Evolutionary conservation across 495 filamentous ascomycete genomes (phyloP), one percentile per base, ranked within the genome.

Genomic region (Daldinia decipiens): DNA sequence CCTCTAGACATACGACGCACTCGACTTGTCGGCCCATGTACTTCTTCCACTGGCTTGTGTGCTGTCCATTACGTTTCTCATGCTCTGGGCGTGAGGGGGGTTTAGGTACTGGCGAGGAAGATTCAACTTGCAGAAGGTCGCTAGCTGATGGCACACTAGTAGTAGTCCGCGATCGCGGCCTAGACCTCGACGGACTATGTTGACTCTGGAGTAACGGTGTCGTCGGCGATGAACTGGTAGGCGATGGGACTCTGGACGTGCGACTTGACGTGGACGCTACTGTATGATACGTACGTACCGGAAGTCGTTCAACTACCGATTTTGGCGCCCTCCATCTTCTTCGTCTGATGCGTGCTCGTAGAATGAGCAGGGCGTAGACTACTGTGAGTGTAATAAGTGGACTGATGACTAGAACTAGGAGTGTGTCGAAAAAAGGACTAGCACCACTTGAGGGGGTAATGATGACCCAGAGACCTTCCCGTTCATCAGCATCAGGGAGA

Each of bases 1-100:
- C 96, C 79, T 99, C 95, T 55, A 98, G 82, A 70, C 95, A 99
- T 26, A 99, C 94, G n/a, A 97, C 95, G 76, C 95, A 99, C 78
- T 98, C 95, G 1, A 92, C 87, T 77, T 98, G 93, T 61, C 91
- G 88, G 50, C 92, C 91, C 76, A 90, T 94, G 73, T 96, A 96
- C 69, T 92, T 92, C 64, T 90, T 90, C 80, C 92, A 87, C 85
- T 94, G 74, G 84, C 81, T 75, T 78, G 86, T 54, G 77, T 76
- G 36, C 68, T 82, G 62, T 50, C 79, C 73, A 36, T 80, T 77
- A 61, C 76, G 87, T 84, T 85, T 92, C 75, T 84, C 86, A 70
- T 74, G 84, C 76, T 68, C 72, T 27, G 68, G 51, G 51, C 74
- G 70, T 7, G 78, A 68, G 3, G 77, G 58, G 8, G 76, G 52